Evolutionary conservation across 2,329 filamentous ascomycete species (phyloP).

Genomic region (Curvularia eragrostidis): DNA sequence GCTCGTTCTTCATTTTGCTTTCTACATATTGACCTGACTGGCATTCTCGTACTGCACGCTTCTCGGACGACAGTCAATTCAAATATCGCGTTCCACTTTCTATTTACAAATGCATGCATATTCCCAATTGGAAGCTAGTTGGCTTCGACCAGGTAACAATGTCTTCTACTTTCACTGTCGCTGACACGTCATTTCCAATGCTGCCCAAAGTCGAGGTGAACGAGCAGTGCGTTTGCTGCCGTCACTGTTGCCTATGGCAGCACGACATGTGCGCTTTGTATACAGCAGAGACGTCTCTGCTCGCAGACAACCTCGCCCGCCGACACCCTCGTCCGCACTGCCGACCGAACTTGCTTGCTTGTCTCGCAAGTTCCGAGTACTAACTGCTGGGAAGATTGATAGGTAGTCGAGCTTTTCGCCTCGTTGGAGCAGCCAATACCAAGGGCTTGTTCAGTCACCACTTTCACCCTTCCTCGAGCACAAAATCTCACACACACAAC

Average conservation of each 20-base stretch:
- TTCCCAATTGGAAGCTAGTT: background rate
- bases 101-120: background rate
- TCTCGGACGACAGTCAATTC: constrained; percentile 7
- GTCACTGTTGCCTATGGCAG: constrained; percentile 26
- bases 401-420: constrained; percentile 1
- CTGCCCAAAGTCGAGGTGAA: constrained; percentile 17
- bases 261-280: constrained; percentile 3
- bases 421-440: constrained; percentile 1
- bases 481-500: constrained; percentile 2
- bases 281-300: constrained; percentile 6
- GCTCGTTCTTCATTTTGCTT: constrained; percentile 23
- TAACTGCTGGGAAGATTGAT: background rate
- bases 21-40: constrained; percentile 13
- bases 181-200: background rate
- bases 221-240: constrained; percentile 27
- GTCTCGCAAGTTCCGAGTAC: background rate
- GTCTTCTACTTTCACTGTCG: constrained; percentile 4
- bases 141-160: background rate
- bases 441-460: background rate
- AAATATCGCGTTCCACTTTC: constrained; percentile 1
- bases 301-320: background rate
- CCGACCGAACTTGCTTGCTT: background rate
- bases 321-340: background rate
- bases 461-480: background rate
- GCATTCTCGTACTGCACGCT: background rate